Conservation (phyloP, 2,329 filamentous ascomycete species). For the Neofusicoccum ribis region DNA sequence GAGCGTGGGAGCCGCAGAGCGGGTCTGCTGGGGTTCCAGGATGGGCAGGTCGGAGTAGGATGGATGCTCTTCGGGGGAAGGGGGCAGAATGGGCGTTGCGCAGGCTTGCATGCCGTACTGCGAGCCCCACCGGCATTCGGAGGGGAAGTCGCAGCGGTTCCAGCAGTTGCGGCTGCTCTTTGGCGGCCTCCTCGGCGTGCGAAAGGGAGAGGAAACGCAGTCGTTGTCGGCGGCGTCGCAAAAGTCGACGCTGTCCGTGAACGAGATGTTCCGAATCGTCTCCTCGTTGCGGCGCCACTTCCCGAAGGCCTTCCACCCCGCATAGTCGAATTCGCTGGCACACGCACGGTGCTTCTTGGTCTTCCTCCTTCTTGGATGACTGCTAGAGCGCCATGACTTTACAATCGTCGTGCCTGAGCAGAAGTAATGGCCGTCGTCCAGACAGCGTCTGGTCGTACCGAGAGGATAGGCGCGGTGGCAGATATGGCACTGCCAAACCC, state of each 20-base stretch:
- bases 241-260: neutral
- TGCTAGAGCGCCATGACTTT: slow-evolving; percentile 31
- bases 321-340: slow-evolving; percentile 54
- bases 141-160: slow-evolving; percentile 48
- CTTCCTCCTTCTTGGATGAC: slow-evolving; percentile 25
- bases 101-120: neutral
- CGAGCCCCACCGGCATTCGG: slow-evolving; percentile 45
- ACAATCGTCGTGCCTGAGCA: slow-evolving; percentile 49
- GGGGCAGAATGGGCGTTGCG: neutral
- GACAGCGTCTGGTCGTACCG: slow-evolving; percentile 53
- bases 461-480: slow-evolving; percentile 51
- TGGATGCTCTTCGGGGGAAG: neutral
- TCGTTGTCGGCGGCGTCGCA: neutral
- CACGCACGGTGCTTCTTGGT: slow-evolving; percentile 38
- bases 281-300: slow-evolving; percentile 41
- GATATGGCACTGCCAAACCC: slow-evolving; percentile 57
- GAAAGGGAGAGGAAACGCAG: slow-evolving; percentile 6
- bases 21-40: neutral
- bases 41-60: neutral
- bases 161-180: slow-evolving; percentile 43
- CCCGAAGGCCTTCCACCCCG: slow-evolving; percentile 51
- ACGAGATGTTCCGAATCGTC: slow-evolving; percentile 24
- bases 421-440: slow-evolving; percentile 56
- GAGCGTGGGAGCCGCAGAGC: neutral
- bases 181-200: neutral